phyloP scores from a whole-genome alignment of 1,284 basidiomycete genomes.

The Apiotrichum siamense region DNA sequence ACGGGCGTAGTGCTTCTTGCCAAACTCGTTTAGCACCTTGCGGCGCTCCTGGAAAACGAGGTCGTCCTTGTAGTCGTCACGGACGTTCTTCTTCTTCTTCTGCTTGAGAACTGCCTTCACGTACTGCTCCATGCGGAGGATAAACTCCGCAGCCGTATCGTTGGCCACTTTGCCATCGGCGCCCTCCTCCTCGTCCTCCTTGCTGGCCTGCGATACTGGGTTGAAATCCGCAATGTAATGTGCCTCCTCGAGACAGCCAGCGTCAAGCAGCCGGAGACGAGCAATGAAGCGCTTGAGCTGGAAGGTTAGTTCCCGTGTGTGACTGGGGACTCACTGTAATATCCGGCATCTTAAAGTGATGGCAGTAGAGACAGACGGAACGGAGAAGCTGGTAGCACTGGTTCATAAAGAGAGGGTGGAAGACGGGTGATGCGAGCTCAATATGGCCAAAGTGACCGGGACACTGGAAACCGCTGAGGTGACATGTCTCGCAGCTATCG shows the following conservation, averaged over 20 bases:
- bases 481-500: slow-evolving; percentile 78
- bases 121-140: slow-evolving; percentile 64
- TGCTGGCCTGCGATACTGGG: slow-evolving; percentile 33
- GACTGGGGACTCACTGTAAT: slow-evolving; percentile 57
- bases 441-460: slow-evolving; percentile 99
- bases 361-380: slow-evolving; percentile 91
- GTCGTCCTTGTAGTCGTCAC: slow-evolving; percentile 82
- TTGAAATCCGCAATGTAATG: slow-evolving; percentile 64
- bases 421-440: slow-evolving; percentile 90
- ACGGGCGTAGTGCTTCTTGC: slow-evolving; percentile 59
- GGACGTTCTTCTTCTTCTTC: slow-evolving; percentile 54
- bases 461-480: slow-evolving; percentile 83
- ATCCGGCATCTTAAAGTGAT: slow-evolving; percentile 77
- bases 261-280: slow-evolving; percentile 82
- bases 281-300: slow-evolving; percentile 80
- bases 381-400: slow-evolving; percentile 86
- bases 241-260: slow-evolving; percentile 79
- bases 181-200: slow-evolving; percentile 44
- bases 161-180: slow-evolving; percentile 39
- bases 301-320: background rate
- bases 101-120: slow-evolving; percentile 61
- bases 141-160: slow-evolving; percentile 60
- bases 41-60: slow-evolving; percentile 84
- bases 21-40: slow-evolving; percentile 72
- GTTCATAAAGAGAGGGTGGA: slow-evolving; percentile 93